Evolutionary conservation across 2,329 filamentous ascomycete species (phyloP).

Genomic region (Capronia americana): DNA sequence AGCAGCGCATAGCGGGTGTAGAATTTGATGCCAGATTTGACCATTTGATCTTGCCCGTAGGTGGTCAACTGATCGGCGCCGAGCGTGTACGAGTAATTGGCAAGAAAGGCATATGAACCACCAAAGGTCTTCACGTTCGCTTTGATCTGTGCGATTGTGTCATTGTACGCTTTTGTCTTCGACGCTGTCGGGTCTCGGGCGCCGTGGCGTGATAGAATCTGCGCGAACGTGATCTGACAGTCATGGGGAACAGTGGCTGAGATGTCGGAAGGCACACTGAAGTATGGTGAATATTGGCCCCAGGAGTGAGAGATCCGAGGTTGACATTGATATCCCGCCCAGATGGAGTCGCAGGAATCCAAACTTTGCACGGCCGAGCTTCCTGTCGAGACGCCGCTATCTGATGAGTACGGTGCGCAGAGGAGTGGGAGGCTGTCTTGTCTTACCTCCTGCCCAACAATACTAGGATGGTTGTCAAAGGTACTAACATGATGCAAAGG

Average conservation of each 20-base stretch:
- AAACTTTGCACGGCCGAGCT: neutral
- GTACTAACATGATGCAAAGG: conserved; percentile 3
- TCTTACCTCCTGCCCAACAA: conserved; percentile 17
- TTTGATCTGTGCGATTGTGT: conserved; percentile 11
- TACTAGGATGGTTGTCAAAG: neutral
- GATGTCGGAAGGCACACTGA: conserved; percentile 17
- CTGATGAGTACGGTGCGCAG: neutral
- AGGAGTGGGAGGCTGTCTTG: neutral
- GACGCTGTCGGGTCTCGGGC: conserved; percentile 18
- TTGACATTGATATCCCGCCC: conserved; percentile 13
- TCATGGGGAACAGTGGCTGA: neutral
- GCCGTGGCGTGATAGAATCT: conserved; percentile 16
- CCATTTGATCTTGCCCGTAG: conserved; percentile 16
- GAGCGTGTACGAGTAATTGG: conserved; percentile 17
- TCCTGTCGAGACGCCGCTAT: neutral
- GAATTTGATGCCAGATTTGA: conserved; percentile 17
- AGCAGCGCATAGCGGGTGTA: conserved; percentile 9
- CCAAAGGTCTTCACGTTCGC: conserved; percentile 8
- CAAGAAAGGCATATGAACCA: conserved; percentile 12
- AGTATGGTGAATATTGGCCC: conserved; percentile 20
- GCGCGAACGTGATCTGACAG: conserved; percentile 15
- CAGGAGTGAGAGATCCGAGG: conserved; percentile 16
- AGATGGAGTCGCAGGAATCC: conserved; percentile 10
- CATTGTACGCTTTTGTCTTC: conserved; percentile 16
- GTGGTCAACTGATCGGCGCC: conserved; percentile 20